These are phyloP conservation scores for Penicillium sp. DNA, from an alignment of 2,329 filamentous ascomycete species.

Conservation along the genomic window DNA sequence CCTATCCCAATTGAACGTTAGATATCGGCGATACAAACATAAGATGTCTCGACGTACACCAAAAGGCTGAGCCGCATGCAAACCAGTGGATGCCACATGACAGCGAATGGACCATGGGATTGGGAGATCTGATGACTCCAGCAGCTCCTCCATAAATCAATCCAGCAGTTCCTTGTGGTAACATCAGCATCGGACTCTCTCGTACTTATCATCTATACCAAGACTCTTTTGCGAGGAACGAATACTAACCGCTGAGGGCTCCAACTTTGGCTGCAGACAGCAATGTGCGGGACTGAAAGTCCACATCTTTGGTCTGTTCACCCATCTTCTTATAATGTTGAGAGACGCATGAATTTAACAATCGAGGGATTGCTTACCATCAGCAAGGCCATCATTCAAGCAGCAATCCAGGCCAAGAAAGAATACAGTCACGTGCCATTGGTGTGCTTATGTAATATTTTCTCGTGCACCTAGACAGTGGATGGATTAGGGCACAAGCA, in stretches of 20 bases:
- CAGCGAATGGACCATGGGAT: slow-evolving; percentile 67
- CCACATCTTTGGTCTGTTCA: slow-evolving; percentile 18
- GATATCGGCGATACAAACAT: neutral
- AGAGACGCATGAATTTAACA: slow-evolving; percentile 9
- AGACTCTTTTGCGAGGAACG: slow-evolving; percentile 6
- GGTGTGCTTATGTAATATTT: slow-evolving; percentile 15
- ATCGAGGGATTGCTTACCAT: neutral
- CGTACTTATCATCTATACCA: neutral
- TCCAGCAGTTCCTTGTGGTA: slow-evolving; percentile 48
- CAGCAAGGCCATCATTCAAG: neutral
- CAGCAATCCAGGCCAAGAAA: slow-evolving; percentile 5
- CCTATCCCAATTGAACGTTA: slow-evolving; percentile 28
- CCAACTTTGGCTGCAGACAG: slow-evolving; percentile 58
- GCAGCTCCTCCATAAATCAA: slow-evolving; percentile 65
- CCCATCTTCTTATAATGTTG: slow-evolving; percentile 29
- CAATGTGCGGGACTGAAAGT: slow-evolving; percentile 22
- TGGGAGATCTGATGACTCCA: slow-evolving; percentile 68
- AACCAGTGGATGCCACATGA: slow-evolving; percentile 79
- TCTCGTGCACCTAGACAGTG: too few relatives aligned
- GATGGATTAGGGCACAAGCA: neutral
- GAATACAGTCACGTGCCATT: slow-evolving; percentile 8
- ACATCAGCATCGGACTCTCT: slow-evolving; percentile 1
- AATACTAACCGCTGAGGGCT: slow-evolving; percentile 54
- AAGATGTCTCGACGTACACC: slow-evolving; percentile 55
- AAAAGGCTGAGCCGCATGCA: slow-evolving; percentile 72